phyloP scores from a whole-genome alignment of 176 grass and related monocot genomes.

The Tillandsia leiboldiana region DNA sequence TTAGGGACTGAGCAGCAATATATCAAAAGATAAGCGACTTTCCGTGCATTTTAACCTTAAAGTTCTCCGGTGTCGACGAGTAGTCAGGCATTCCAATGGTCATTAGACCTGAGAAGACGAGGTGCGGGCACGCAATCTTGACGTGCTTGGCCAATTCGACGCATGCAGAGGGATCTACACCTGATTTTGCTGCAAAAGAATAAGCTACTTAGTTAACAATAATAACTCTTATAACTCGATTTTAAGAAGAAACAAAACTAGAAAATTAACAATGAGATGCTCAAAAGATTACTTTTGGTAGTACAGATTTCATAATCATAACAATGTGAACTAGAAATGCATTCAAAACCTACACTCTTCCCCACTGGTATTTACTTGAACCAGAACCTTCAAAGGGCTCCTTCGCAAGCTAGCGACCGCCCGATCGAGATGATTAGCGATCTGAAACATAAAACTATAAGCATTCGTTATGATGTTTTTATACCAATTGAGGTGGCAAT shows the following conservation, averaged over 20 bases:
- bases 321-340: not conserved
- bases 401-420: slow-evolving; percentile 65
- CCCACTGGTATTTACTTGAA: slow-evolving; percentile 97
- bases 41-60: slow-evolving; percentile 30
- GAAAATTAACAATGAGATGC: not conserved
- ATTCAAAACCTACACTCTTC: slow-evolving; percentile 75
- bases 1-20: too few relatives aligned
- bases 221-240: not conserved
- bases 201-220: not conserved
- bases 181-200: slow-evolving; percentile 77
- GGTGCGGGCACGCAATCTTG: slow-evolving; percentile 51
- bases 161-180: slow-evolving; percentile 58
- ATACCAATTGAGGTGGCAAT: too few relatives aligned
- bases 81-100: slow-evolving; percentile 89
- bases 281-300: not conserved
- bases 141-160: slow-evolving; percentile 71
- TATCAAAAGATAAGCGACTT: too few relatives aligned
- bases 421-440: slow-evolving; percentile 74
- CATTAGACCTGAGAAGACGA: slow-evolving; percentile 86
- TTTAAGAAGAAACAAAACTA: not conserved
- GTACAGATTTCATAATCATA: not conserved
- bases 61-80: slow-evolving; percentile 81
- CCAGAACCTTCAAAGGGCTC: slow-evolving; percentile 67
- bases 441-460: slow-evolving; percentile 33
- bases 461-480: not conserved